Conservation (phyloP, 495 filamentous ascomycete species). For the Hypoxylon fragiforme region DNA sequence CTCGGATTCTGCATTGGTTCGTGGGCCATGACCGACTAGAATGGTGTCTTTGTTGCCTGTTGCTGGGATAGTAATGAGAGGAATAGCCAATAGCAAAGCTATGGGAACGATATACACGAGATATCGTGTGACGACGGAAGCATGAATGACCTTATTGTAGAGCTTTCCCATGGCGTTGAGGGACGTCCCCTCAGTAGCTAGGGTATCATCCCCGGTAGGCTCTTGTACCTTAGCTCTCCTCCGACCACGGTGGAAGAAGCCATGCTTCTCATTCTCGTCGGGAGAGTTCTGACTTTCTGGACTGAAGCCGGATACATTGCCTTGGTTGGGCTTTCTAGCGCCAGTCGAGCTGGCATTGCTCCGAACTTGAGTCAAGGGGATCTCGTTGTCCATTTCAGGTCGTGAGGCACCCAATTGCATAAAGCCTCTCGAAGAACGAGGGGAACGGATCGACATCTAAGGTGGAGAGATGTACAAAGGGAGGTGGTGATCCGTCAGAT, state of each 20-base stretch:
- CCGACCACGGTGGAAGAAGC: constrained; percentile 61
- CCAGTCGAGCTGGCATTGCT: constrained; percentile 56
- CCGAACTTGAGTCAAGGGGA: constrained; percentile 55
- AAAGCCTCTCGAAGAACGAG: constrained; percentile 34
- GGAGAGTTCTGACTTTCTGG: constrained; percentile 30
- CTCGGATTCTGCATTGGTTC: constrained; percentile 6
- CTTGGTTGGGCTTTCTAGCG: constrained; percentile 50
- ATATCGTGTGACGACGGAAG: constrained; percentile 85
- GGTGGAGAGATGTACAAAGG: constrained; percentile 8
- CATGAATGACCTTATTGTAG: constrained; percentile 82
- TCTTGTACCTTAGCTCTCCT: constrained; percentile 55
- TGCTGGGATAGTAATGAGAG: constrained; percentile 74
- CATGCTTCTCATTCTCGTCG: constrained; percentile 49
- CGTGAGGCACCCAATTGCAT: constrained; percentile 29
- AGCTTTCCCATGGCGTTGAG: constrained; percentile 84
- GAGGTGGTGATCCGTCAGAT: constrained; percentile 3
- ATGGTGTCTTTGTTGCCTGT: constrained; percentile 44
- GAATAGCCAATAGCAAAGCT: constrained; percentile 72
- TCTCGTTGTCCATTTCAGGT: constrained; percentile 45
- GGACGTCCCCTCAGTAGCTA: constrained; percentile 55
- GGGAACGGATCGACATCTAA: constrained; percentile 36
- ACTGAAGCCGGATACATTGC: constrained; percentile 35
- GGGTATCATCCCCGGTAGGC: constrained; percentile 56
- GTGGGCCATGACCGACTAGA: constrained; percentile 38
- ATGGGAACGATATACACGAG: constrained; percentile 85